Evolutionary conservation across 2,329 filamentous ascomycete species (phyloP), one percentile per base, ranked within the genome.

Genomic region (Curvularia verruculosa): DNA sequence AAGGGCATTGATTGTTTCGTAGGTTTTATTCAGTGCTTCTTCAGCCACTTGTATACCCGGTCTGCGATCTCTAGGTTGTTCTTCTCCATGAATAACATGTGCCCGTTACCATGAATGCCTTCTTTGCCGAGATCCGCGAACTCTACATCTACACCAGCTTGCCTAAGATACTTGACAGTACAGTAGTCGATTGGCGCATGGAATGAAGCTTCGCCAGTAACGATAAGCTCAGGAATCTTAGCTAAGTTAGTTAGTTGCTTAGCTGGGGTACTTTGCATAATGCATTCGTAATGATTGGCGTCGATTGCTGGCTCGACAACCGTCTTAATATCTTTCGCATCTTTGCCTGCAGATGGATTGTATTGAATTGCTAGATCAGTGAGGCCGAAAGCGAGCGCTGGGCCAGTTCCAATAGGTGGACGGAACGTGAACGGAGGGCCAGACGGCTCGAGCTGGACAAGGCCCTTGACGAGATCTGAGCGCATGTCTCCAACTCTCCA

Each of bases 381-480:
- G 21, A 43, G 13, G 13, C 40, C 40, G 40, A 43, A 43, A 28
- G 40, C 40, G 40, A 43, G n/a, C 21, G 40, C 40, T 43, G 40
- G 23, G 40, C 23, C 40, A 26, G 21, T 43, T 26, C 40, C 40
- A 26, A 43, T 26, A 15, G 40, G 40, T 43, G 40, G 40, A 26
- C 40, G 40, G 40, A 28, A 26, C 10, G 23, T 43, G 60, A 82
- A 84, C 0, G 83, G 83, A 1, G 83, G 83, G 0, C 83, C 83
- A 2, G 74, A 70, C 0, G 84, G 83, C 64, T 86, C 84, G 8
- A 87, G 58, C 1, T 79, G 75, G 3, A 87, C 68, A 21, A 85
- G 76, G 0, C 72, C 80, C 21, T 77, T 78, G 6, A 86, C 79
- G 1, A 81, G 70, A 0, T 79, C 63, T 0, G 84, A 83, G 3